Base-by-base conservation (phyloP, 2,329 filamentous ascomycete species). In the Elsinoe necatrix region DNA sequence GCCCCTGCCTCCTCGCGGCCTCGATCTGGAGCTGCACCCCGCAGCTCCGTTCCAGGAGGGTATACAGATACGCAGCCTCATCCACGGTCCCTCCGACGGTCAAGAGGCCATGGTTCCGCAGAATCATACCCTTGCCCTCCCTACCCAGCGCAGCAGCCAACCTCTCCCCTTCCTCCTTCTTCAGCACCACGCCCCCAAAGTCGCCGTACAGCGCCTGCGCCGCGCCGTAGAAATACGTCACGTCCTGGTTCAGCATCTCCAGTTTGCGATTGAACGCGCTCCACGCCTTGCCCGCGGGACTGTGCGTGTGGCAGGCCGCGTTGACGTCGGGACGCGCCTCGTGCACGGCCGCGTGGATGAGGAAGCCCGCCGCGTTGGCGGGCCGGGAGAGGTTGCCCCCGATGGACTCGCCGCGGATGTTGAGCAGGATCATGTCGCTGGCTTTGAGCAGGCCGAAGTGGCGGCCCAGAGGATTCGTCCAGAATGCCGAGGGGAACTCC, bases 61-160 rank as follows among this genome's bases (percentile, higher is more conserved):
- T 82, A 65, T 87, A 86, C 54, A 88, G 68, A 67, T 84, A 89
- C 0, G 82, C 82, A 1, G 86, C 86, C 69, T 89, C 86, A 65
- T 89, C 86, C 1, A 89, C 85, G 0, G 86, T 89, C 5, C 69
- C 64, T 3, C 86, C 86, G 0, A 87, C 85, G 0, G 84, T 87
- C 52, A 89, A 69, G 34, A 90, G 71, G 0, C 86, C 86, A 69
- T 89, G 86, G 66, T 89, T 89, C 61, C 84, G 75, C 52, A 89
- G 71, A 47, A 89, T 82, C 60, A 81, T 76, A 1, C 77, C 84
- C 67, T 80, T 80, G 20, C 77, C 85, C 62, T 80, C 79, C 0
- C 73, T 68, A 0, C 85, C 85, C 1, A 90, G 72, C 0, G 84
- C 79, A 9, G 72, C 72, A 1, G 85, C 85, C 60, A 89, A 81